Evolutionary conservation across 257 asterid genomes (phyloP), one percentile per base, ranked within the genome.

Genomic region (Ballota nigra): DNA sequence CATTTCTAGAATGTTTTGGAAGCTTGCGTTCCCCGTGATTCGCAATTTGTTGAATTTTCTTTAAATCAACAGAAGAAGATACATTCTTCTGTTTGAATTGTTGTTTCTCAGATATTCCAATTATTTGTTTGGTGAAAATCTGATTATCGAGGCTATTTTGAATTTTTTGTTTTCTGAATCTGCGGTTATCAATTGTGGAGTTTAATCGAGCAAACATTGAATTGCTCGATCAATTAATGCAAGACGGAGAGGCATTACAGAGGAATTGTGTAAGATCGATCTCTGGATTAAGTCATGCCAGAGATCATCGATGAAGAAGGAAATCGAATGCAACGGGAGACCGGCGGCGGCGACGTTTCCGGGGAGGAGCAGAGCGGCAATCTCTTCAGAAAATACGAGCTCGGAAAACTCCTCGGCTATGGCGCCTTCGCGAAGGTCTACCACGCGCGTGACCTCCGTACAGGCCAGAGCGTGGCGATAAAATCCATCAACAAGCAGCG

Each of bases 401-500:
- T 90, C 33, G 95, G 95, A 2, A 79, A 72, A 66, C 89, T 90
- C 67, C 83, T 90, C 4, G 96, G 96, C 4, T 79, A 81, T 65
- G 96, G 96, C 5, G 92, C 95, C 11, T 90, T 90, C 79, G 96
- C 89, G 12, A 90, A 90, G 82, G 96, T 90, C 8, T 88, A 88
- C 82, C 88, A 85, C 75, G 96, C 91, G 13, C 88, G 89, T 6
- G 82, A 77, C 52, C 19, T 80, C 18, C 69, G 60, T 22, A 77
- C 84, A 55, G 89, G 85, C 4, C 83, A 81, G 59, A 86, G 84
- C 85, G 92, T 90, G 36, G 96, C 96, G 7, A 76, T 90, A 2
- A 90, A 90, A 60, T 79, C 86, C 62, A 75, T 90, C 51, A 83
- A 80, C 91, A 89, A 87, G 79, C 88, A 71, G 59, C 84, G 83